phyloP scores from a whole-genome alignment of 352 stramenopile species.

The Phytophthora pini region DNA sequence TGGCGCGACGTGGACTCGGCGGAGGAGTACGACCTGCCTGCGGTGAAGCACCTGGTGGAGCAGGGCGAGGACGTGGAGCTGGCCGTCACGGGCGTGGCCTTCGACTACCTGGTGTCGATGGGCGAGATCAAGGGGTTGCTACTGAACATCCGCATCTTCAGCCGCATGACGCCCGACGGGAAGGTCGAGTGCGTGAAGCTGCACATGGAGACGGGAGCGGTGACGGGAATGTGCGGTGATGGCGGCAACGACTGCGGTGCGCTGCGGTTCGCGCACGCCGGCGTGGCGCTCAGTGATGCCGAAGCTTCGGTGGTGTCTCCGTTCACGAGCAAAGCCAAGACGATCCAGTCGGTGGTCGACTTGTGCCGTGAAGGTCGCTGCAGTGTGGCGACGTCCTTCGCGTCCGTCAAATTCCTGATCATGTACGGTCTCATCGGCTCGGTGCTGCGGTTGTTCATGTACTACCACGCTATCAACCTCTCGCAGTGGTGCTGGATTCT shows the following conservation, averaged over 20 bases:
- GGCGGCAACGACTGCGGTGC: conserved; percentile 94
- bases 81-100: conserved; percentile 75
- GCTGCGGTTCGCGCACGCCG: conserved; percentile 91
- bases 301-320: conserved; percentile 89
- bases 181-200: conserved; percentile 81
- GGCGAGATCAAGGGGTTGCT: conserved; percentile 64
- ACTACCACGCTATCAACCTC: conserved; percentile 77
- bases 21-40: conserved; percentile 38
- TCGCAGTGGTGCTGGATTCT: conserved; percentile 79
- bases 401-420: conserved; percentile 88
- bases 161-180: conserved; percentile 76
- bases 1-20: conserved; percentile 59
- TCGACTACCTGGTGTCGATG: conserved; percentile 71
- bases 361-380: conserved; percentile 88
- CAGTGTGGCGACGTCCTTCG: conserved; percentile 86
- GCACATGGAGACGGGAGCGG: conserved; percentile 66
- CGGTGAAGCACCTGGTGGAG: conserved; percentile 41
- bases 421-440: conserved; percentile 89
- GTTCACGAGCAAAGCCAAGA: conserved; percentile 77
- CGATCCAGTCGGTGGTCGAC: conserved; percentile 60
- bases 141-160: conserved; percentile 79
- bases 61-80: conserved; percentile 48
- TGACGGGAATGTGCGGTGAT: conserved; percentile 77
- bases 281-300: conserved; percentile 89
- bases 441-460: conserved; percentile 69